Evolutionary conservation across 352 stramenopile genomes (phyloP).

Genomic region (Globisporangium megalacanthum): DNA sequence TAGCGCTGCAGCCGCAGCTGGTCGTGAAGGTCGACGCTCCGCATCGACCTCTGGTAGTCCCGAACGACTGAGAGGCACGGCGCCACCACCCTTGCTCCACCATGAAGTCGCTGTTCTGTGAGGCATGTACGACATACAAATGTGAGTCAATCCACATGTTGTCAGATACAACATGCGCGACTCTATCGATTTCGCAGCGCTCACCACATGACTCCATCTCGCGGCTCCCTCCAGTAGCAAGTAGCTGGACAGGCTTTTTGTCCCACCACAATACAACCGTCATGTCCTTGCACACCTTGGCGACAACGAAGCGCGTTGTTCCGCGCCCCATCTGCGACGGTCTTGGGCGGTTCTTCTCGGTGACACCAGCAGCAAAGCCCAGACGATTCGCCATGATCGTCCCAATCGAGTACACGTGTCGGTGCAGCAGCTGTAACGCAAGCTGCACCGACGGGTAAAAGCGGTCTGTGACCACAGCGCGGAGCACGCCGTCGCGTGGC

Average conservation of each 20-base stretch:
- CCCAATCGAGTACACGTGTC: not conserved
- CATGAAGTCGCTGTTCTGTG: not conserved
- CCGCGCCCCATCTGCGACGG: not conserved
- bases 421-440: no score
- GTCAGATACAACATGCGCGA: not conserved
- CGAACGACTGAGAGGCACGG: not conserved
- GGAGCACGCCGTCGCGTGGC: not conserved
- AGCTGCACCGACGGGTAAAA: conserved; percentile 5
- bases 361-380: not conserved
- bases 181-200: not conserved
- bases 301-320: not conserved
- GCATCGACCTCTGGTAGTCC: not conserved
- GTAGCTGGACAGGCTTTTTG: not conserved
- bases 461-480: not conserved
- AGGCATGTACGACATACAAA: not conserved
- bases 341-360: not conserved
- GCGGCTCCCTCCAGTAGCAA: no score
- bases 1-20: not conserved
- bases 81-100: not conserved
- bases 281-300: not conserved
- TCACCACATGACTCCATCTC: not conserved
- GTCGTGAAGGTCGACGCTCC: not conserved
- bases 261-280: not conserved
- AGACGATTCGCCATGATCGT: not conserved
- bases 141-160: not conserved